Percentiles rank a stretch among this genome's conserved stretches.
Evolutionary conservation across 805 yeast species (phyloP).

Genomic region (Lachancea meyersii): DNA sequence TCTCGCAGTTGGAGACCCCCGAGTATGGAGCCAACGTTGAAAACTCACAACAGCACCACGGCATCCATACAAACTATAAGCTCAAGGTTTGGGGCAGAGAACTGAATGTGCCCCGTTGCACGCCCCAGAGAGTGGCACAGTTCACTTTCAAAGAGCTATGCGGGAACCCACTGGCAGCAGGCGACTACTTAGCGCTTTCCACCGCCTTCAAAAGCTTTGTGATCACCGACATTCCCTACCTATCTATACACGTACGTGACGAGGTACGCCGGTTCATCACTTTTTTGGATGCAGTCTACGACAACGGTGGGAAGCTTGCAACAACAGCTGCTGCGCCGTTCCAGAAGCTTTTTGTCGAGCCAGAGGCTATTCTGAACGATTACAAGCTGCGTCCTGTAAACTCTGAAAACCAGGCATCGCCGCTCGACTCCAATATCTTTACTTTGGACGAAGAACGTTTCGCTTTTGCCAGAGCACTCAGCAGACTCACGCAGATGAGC

Average conservation of each 20-base stretch:
- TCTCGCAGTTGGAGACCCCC: constrained; percentile 49
- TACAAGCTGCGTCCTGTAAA: constrained; percentile 29
- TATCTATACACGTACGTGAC: constrained; percentile 74
- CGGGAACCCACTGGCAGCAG: constrained; percentile 84
- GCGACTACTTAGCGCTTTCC: constrained; percentile 86
- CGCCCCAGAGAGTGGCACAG: constrained; percentile 80
- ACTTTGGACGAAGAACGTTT: constrained; percentile 91
- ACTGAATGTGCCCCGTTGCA: constrained; percentile 64
- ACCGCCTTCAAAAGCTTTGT: constrained; percentile 67
- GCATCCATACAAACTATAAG: constrained; percentile 21
- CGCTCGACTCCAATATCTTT: constrained; percentile 56
- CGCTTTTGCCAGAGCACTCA: constrained; percentile 92
- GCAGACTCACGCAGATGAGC: constrained; percentile 89
- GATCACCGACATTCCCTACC: constrained; percentile 87
- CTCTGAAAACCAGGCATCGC: constrained; percentile 55
- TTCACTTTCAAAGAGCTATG: constrained; percentile 83
- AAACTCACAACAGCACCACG: constrained; percentile 7
- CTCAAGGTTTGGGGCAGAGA: constrained; percentile 85
- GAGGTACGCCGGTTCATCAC: constrained; percentile 88
- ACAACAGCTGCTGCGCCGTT: constrained; percentile 86
- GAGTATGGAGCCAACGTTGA: constrained; percentile 24
- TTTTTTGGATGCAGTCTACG: constrained; percentile 92
- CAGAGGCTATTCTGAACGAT: constrained; percentile 45
- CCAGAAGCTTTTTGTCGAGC: constrained; percentile 78
- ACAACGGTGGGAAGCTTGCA: constrained; percentile 79